A percentile compares a stretch with the other conserved stretches of the same genome.
Evolutionary conservation across 345 rosid genomes (phyloP).

Genomic region (Murraya paniculata): DNA sequence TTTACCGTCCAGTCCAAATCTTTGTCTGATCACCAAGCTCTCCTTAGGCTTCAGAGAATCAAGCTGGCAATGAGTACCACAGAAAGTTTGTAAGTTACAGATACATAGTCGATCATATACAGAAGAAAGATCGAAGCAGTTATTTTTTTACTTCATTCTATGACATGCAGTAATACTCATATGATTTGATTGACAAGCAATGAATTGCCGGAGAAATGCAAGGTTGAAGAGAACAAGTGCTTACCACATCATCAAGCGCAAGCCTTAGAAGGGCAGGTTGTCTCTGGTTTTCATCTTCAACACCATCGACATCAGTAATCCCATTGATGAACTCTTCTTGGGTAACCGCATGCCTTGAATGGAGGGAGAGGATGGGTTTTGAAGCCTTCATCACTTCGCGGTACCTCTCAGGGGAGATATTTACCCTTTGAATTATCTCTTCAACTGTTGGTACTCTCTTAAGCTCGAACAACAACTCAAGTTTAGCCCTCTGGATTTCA

Average conservation of each 20-base stretch:
- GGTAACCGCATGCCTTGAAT: slow-evolving; percentile 65
- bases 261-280: slow-evolving; percentile 90
- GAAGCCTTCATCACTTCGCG: slow-evolving; percentile 75
- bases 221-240: not conserved
- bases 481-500: slow-evolving; percentile 71
- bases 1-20: slow-evolving; percentile 93
- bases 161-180: not conserved
- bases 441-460: slow-evolving; percentile 69
- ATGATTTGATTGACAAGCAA: not conserved
- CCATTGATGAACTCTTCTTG: slow-evolving; percentile 85
- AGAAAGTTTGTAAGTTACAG: not conserved
- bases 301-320: slow-evolving; percentile 67
- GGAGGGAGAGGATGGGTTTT: slow-evolving; percentile 66
- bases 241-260: slow-evolving; percentile 96
- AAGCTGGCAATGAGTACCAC: slow-evolving; percentile 42
- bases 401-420: slow-evolving; percentile 82
- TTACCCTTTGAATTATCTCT: slow-evolving; percentile 57
- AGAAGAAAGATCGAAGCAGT: not conserved
- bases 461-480: slow-evolving; percentile 58
- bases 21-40: slow-evolving; percentile 86
- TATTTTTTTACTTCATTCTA: not conserved
- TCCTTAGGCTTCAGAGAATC: slow-evolving; percentile 94
- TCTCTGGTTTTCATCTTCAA: slow-evolving; percentile 61
- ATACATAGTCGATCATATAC: not conserved
- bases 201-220: not conserved